phyloP scores from a whole-genome alignment of 2,329 filamentous ascomycete genomes.

The Torrubiella hemipterigena region DNA sequence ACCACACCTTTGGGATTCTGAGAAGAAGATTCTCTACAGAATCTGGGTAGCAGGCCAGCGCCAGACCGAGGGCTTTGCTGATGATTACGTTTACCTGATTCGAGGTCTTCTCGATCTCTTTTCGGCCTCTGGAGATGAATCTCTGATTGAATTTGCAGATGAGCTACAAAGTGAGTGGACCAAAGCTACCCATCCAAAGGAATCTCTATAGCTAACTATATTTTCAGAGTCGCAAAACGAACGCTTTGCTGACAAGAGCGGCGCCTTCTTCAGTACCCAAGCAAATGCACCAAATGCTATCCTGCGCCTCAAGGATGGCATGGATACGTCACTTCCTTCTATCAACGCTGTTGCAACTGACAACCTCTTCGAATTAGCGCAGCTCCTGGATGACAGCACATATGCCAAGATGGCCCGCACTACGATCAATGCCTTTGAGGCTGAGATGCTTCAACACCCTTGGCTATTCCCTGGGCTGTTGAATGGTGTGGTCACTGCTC shows the following conservation, averaged over 20 bases:
- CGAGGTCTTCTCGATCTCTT: constrained; percentile 76
- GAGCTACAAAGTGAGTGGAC: constrained; percentile 54
- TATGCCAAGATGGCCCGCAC: constrained; percentile 57
- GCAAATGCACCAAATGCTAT: constrained; percentile 55
- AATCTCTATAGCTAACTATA: background rate
- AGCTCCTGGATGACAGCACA: constrained; percentile 51
- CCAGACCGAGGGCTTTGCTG: constrained; percentile 65
- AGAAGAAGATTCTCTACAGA: constrained; percentile 53
- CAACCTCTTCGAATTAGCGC: constrained; percentile 74
- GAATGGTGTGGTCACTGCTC: constrained; percentile 59
- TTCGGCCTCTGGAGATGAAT: constrained; percentile 65
- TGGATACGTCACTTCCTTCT: constrained; percentile 84
- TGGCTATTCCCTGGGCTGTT: constrained; percentile 82
- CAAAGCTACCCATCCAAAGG: background rate
- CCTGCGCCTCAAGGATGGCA: constrained; percentile 84
- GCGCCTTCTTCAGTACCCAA: constrained; percentile 64
- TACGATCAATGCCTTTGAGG: constrained; percentile 76
- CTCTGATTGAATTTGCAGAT: constrained; percentile 70
- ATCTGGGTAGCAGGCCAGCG: constrained; percentile 57
- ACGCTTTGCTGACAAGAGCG: constrained; percentile 62
- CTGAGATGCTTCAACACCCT: constrained; percentile 84
- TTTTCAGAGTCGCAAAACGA: constrained; percentile 55
- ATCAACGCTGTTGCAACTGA: constrained; percentile 78
- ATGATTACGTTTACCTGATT: constrained; percentile 88
- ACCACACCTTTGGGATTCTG: constrained; percentile 57